phyloP scores from a whole-genome alignment of 2,329 filamentous ascomycete genomes.

The Clonostachys solani region DNA sequence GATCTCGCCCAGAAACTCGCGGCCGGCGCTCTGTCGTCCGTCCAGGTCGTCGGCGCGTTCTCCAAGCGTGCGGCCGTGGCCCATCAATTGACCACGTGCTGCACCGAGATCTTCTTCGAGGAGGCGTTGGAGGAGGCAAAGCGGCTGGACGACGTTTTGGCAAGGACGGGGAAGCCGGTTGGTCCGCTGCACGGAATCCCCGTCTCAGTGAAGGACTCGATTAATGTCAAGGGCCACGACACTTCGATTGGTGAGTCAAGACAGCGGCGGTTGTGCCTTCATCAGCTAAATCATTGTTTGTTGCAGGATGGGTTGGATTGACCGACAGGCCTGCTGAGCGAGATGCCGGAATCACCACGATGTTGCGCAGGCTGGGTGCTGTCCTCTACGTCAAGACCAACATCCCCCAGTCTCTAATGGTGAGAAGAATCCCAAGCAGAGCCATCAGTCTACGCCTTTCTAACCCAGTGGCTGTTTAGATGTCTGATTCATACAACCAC shows the following conservation, averaged over 20 bases:
- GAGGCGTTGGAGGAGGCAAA: slow-evolving; percentile 43
- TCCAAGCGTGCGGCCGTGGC: slow-evolving; percentile 20
- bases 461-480: not conserved
- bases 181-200: slow-evolving; percentile 61
- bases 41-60: not conserved
- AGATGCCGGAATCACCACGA: slow-evolving; percentile 48
- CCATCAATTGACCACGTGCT: slow-evolving; percentile 37
- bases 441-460: slow-evolving; percentile 50
- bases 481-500: slow-evolving; percentile 43
- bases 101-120: slow-evolving; percentile 50
- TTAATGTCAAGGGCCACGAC: slow-evolving; percentile 48
- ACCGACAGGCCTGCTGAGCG: slow-evolving; percentile 33
- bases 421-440: too few relatives aligned
- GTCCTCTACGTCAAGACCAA: slow-evolving; percentile 68
- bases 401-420: slow-evolving; percentile 52
- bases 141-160: slow-evolving; percentile 7
- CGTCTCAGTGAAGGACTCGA: slow-evolving; percentile 45
- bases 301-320: too few relatives aligned
- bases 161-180: slow-evolving; percentile 9
- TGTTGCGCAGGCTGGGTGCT: slow-evolving; percentile 56
- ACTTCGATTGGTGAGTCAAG: slow-evolving; percentile 38
- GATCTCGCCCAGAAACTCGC: slow-evolving; percentile 28
- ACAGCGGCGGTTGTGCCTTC: slow-evolving; percentile 28
- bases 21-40: slow-evolving; percentile 21
- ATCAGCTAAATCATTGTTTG: not conserved